Evolutionary conservation across 768 basidiomycete genomes (phyloP).

Genomic region (Candolleomyces efflorescens): DNA sequence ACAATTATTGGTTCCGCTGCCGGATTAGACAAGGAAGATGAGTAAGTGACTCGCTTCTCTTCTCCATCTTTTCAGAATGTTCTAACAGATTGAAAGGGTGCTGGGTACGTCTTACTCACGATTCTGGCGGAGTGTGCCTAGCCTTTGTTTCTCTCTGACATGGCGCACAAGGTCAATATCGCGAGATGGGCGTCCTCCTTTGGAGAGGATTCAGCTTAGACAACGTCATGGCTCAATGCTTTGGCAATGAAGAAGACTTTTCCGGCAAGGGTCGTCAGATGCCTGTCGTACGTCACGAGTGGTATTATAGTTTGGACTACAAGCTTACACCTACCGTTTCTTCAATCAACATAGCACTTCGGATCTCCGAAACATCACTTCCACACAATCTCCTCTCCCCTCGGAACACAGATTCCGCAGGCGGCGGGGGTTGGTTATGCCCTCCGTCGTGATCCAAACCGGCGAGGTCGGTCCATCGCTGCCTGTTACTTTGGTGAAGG

Average conservation of each 20-base stretch:
- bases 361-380: constrained; percentile 83
- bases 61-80: background rate
- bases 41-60: constrained; percentile 45
- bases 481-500: constrained; percentile 93
- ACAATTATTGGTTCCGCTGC: constrained; percentile 88
- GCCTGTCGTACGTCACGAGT: constrained; percentile 65
- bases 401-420: constrained; percentile 93
- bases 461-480: constrained; percentile 70
- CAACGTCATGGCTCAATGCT: constrained; percentile 87
- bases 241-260: constrained; percentile 78
- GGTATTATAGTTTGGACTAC: background rate
- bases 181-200: constrained; percentile 86
- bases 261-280: constrained; percentile 87
- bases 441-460: constrained; percentile 68
- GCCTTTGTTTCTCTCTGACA: constrained; percentile 3
- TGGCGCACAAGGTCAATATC: constrained; percentile 69
- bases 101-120: constrained; percentile 46
- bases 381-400: constrained; percentile 89
- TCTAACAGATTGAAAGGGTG: constrained; percentile 44
- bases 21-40: constrained; percentile 76
- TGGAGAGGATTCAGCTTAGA: constrained; percentile 83
- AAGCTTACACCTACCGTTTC: background rate
- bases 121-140: background rate
- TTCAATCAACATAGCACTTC: constrained; percentile 57
- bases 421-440: constrained; percentile 93